Base-by-base conservation (phyloP, 768 basidiomycete genomes). In the Fomitopsis pulvina region DNA sequence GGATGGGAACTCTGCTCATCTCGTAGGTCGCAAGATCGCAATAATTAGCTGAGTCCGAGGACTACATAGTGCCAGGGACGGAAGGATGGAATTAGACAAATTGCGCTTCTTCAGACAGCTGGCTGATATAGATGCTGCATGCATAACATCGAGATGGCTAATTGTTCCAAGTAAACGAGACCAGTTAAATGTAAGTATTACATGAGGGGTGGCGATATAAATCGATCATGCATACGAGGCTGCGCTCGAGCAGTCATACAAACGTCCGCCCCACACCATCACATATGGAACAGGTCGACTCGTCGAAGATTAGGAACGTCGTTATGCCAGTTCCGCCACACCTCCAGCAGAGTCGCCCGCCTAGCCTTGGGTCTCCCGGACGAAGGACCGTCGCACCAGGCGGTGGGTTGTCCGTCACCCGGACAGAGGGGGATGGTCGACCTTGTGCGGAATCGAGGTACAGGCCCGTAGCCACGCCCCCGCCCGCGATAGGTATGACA, bases 351-450 rank as follows among this genome's bases (percentile, higher is more conserved):
- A 75, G 46, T 39, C 66, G 56, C 0, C 89, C 88, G 2, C 87
- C 88, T 8, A 90, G 66, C 41, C 87, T 64, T 20, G 82, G 71
- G 62, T 91, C 88, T 2, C 88, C 88, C 0, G 88, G 76, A 0
- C 52, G 52, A 46, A 84, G 75, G 2, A 83, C 70, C 1, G 75
- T 54, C 12, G 78, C 64, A 16, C 73, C 64, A 0, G 72, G 74
- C 16, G 69, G 69, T 0, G 72, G 69, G 5, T 52, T 44, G 16
- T 37, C 16, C 24, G 54, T 52, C 48, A 56, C 2, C 60, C 65
- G 54, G 6, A 56, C 42, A 10, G 22, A 49, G 49, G 40, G 47
- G 50, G 34, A 56, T 51, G 50, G 41, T 37, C 39, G 57, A 46
- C 46, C 34, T 24, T 52, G 51, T 26, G 52, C 38, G 14, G 56